phyloP scores from a whole-genome alignment of 192 early-diverging fungal genomes.

The Coemansia aciculifera region DNA sequence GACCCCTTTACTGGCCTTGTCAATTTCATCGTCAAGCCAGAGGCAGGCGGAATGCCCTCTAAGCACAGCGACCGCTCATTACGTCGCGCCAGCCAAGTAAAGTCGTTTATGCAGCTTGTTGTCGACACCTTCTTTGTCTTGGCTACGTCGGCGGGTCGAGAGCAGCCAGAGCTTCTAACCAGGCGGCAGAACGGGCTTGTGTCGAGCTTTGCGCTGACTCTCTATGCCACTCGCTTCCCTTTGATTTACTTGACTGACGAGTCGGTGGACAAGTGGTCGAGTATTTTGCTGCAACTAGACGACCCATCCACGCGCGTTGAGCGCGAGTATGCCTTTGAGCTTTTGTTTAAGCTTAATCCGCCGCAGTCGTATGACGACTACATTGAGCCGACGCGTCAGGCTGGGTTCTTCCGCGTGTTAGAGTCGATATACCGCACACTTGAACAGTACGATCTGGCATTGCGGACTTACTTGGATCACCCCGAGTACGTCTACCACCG shows the following conservation, averaged over 20 bases:
- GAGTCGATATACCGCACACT: conserved; percentile 38
- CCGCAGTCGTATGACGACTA: conserved; percentile 35
- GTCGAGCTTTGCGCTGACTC: conserved; percentile 41
- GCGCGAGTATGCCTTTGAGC: conserved; percentile 50
- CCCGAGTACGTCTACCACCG: conserved; percentile 37
- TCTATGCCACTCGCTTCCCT: conserved; percentile 48
- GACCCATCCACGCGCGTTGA: conserved; percentile 35
- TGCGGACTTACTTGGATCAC: conserved; percentile 49
- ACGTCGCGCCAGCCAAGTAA: conserved; percentile 52
- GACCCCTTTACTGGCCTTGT: conserved; percentile 45
- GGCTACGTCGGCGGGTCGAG: conserved; percentile 8
- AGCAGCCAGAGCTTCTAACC: conserved; percentile 3
- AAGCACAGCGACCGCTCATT: conserved; percentile 32
- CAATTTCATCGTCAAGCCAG: conserved; percentile 45
- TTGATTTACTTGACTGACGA: conserved; percentile 40
- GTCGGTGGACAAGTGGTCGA: conserved; percentile 28
- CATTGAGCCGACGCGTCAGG: conserved; percentile 30
- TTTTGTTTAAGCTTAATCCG: conserved; percentile 44
- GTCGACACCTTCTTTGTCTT: conserved; percentile 40
- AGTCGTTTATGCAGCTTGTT: conserved; percentile 43
- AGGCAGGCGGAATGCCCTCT: not conserved
- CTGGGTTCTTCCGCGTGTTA: conserved; percentile 48
- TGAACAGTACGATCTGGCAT: conserved; percentile 31
- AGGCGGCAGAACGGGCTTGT: conserved; percentile 37
- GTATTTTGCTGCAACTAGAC: conserved; percentile 31